A percentile compares a stretch with the other conserved stretches of the same genome.
phyloP scores from a whole-genome alignment of 495 filamentous ascomycete species.

The Amphirosellinia nigrospora region DNA sequence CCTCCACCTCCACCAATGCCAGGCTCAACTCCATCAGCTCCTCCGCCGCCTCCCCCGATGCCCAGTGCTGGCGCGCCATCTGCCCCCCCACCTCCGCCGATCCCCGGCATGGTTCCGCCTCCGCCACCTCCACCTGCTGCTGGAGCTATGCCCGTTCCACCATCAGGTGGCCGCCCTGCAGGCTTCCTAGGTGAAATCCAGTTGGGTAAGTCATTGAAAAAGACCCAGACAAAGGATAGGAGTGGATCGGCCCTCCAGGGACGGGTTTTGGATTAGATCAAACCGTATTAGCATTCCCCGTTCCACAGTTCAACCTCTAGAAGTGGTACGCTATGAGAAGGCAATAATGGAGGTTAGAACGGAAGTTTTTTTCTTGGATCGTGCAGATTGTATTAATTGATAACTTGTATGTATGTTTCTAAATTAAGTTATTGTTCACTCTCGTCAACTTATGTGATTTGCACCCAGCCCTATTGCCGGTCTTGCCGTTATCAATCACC shows the following conservation, averaged over 20 bases:
- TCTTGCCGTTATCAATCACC: neutral
- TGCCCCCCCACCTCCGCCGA: conserved; percentile 58
- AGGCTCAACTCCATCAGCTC: conserved; percentile 31
- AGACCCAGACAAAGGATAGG: conserved; percentile 84
- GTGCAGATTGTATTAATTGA: conserved; percentile 35
- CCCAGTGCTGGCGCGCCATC: conserved; percentile 41
- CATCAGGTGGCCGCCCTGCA: conserved; percentile 55
- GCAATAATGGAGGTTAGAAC: conserved; percentile 2
- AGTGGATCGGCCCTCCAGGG: conserved; percentile 74
- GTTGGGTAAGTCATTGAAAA: conserved; percentile 74
- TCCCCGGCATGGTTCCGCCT: conserved; percentile 57
- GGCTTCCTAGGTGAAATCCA: conserved; percentile 83
- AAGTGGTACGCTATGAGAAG: neutral
- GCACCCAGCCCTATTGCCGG: conserved; percentile 7
- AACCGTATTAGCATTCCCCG: neutral
- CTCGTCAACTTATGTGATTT: neutral
- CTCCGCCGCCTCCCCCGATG: conserved; percentile 49
- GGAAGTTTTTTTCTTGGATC: conserved; percentile 27
- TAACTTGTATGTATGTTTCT: conserved; percentile 29
- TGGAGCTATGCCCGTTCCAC: conserved; percentile 43
- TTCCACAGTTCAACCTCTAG: neutral
- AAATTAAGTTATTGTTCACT: neutral
- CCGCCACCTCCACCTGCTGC: conserved; percentile 59
- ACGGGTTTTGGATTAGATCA: conserved; percentile 60
- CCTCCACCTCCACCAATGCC: conserved; percentile 54